A percentile compares a stretch with the other conserved stretches of the same genome.
Evolutionary conservation across 2,329 filamentous ascomycete genomes (phyloP).

Genomic region (Ceratocystis harringtonii): DNA sequence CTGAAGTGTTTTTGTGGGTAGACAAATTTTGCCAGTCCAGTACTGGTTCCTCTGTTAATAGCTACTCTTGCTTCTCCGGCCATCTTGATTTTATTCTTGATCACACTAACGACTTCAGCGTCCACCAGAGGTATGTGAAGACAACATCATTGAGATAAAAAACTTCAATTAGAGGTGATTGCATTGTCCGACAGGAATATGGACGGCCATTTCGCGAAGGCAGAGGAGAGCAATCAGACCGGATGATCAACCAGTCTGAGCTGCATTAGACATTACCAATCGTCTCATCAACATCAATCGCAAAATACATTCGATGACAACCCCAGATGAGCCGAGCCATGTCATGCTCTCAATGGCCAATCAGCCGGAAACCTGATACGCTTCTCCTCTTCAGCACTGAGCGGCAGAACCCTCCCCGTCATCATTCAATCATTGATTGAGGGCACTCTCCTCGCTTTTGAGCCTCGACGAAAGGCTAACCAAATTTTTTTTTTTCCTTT

Average conservation of each 20-base stretch:
- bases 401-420: conserved; percentile 54
- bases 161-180: conserved; percentile 13
- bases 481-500: conserved; percentile 20
- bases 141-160: neutral
- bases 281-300: neutral
- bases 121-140: conserved; percentile 17
- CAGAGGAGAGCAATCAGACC: conserved; percentile 46
- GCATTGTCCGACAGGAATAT: conserved; percentile 14
- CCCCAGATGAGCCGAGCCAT: conserved; percentile 1
- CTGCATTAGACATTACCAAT: neutral
- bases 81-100: conserved; percentile 11
- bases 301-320: conserved; percentile 6
- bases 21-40: conserved; percentile 10
- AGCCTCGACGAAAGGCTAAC: conserved; percentile 47
- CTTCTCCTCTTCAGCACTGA: conserved; percentile 48
- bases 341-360: conserved; percentile 17
- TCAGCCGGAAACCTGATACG: conserved; percentile 34
- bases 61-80: conserved; percentile 13
- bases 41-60: neutral
- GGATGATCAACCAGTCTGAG: conserved; percentile 21
- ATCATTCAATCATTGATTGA: conserved; percentile 25
- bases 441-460: conserved; percentile 57
- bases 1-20: conserved; percentile 12
- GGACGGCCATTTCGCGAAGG: conserved; percentile 35
- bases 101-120: conserved; percentile 13